Percentiles rank a stretch among this genome's conserved stretches.
Conservation (phyloP, 106 monocot species). For the Amphibolis antarctica region DNA sequence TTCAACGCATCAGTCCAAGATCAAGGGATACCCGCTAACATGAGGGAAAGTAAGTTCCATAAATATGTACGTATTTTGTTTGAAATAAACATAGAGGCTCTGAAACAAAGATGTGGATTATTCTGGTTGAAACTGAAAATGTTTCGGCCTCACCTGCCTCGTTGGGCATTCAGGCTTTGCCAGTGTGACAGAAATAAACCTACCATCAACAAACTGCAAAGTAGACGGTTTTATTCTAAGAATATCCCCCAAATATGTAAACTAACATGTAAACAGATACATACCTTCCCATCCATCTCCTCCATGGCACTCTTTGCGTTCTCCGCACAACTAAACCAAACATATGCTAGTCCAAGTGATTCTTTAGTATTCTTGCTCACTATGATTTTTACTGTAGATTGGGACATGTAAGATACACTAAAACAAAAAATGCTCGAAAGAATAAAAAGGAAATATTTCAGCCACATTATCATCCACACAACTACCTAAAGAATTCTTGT, state of each 20-base stretch:
- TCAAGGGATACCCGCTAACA: no score
- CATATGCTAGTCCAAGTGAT: conserved; percentile 43
- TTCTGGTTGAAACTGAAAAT: conserved; percentile 21
- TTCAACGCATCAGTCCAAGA: no score
- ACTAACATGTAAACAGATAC: not conserved
- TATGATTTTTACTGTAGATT: conserved; percentile 39
- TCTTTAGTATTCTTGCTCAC: conserved; percentile 30
- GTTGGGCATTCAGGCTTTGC: conserved; percentile 37
- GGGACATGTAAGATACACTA: not conserved
- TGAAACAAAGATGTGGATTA: not conserved
- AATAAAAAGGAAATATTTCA: not conserved
- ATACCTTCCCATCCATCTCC: conserved; percentile 65
- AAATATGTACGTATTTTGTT: no score
- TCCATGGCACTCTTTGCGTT: conserved; percentile 28
- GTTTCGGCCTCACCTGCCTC: conserved; percentile 19
- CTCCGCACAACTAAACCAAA: conserved; percentile 43
- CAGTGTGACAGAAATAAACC: conserved; percentile 33
- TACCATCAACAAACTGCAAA: conserved; percentile 57
- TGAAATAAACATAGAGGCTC: no score
- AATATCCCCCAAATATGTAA: not conserved
- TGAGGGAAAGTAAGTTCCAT: no score
- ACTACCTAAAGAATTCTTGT: no score
- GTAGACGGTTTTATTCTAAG: not conserved
- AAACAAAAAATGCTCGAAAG: not conserved
- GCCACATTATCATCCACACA: not conserved